Evolutionary conservation across 768 basidiomycete species (phyloP).

Genomic region (Leccinellum rugosiceps): DNA sequence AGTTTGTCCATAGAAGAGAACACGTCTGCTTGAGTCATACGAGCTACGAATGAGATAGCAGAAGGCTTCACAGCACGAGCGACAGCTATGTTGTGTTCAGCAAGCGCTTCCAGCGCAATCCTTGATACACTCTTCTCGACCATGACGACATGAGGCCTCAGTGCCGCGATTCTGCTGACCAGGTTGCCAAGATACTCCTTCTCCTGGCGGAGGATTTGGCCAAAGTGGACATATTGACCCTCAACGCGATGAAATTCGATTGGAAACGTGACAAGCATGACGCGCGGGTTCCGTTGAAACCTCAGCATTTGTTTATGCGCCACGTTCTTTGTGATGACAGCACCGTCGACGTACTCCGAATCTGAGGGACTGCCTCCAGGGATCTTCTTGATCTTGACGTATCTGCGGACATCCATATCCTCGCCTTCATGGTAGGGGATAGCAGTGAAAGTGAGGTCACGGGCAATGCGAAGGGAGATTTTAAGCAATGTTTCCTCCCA

Average conservation of each 20-base stretch:
- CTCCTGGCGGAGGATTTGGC: constrained; percentile 87
- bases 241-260: constrained; percentile 91
- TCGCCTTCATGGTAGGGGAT: constrained; percentile 75
- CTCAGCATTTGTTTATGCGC: constrained; percentile 95
- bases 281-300: constrained; percentile 76
- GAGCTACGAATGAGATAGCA: constrained; percentile 82
- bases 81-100: constrained; percentile 83
- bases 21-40: constrained; percentile 93
- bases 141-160: constrained; percentile 89
- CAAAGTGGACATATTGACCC: constrained; percentile 91
- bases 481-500: constrained; percentile 87
- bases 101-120: constrained; percentile 82
- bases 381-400: constrained; percentile 98
- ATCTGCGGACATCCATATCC: constrained; percentile 91
- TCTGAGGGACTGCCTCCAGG: constrained; percentile 90
- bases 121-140: constrained; percentile 91
- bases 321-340: constrained; percentile 96
- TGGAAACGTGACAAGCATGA: constrained; percentile 96
- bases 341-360: constrained; percentile 96
- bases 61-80: constrained; percentile 86
- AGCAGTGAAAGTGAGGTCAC: constrained; percentile 76
- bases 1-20: constrained; percentile 95
- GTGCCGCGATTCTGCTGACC: constrained; percentile 83
- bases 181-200: constrained; percentile 89
- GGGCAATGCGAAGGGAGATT: constrained; percentile 82